Conservation (phyloP, 2,329 filamentous ascomycete species). For the Ceratocystis diversiconidia region DNA sequence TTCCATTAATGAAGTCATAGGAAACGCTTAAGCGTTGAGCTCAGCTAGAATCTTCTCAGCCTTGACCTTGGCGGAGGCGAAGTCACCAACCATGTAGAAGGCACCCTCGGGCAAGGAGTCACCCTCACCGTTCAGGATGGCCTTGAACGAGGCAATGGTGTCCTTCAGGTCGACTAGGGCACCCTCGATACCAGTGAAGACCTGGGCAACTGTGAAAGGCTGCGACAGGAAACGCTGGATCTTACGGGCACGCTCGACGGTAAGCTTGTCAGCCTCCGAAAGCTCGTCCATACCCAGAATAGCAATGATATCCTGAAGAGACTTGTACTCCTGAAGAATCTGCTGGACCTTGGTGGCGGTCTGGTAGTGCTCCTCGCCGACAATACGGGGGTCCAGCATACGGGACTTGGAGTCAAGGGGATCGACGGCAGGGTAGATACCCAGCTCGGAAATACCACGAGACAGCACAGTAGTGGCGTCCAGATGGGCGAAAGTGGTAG, state of each 20-base stretch:
- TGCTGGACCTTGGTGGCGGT: constrained; percentile 92
- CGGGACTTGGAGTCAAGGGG: constrained; percentile 98
- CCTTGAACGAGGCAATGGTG: constrained; percentile 95
- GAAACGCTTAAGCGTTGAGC: constrained; percentile 38
- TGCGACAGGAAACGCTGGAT: constrained; percentile 99
- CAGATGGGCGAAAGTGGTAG: constrained; percentile 99
- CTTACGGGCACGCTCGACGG: constrained; percentile 99
- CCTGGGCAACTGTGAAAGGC: constrained; percentile 80
- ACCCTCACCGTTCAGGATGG: constrained; percentile 86
- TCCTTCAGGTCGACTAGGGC: constrained; percentile 96
- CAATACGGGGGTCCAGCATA: constrained; percentile 98
- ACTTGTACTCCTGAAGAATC: constrained; percentile 99
- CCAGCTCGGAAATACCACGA: constrained; percentile 99
- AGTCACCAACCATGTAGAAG: constrained; percentile 97
- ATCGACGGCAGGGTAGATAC: constrained; percentile 99
- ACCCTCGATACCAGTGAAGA: constrained; percentile 91
- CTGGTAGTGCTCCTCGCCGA: constrained; percentile 95
- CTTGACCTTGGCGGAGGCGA: constrained; percentile 85
- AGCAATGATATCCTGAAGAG: constrained; percentile 99
- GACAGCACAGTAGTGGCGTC: constrained; percentile 99
- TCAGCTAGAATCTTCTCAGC: constrained; percentile 99
- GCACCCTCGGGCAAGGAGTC: constrained; percentile 88
- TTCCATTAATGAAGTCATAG: not conserved
- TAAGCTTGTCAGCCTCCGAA: constrained; percentile 98
- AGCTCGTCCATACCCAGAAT: constrained; percentile 99